A percentile compares a stretch with the other conserved stretches of the same genome.
These are phyloP conservation scores for Thelephora ganbajun DNA, from an alignment of 768 basidiomycete genomes.

Conservation along the genomic window DNA sequence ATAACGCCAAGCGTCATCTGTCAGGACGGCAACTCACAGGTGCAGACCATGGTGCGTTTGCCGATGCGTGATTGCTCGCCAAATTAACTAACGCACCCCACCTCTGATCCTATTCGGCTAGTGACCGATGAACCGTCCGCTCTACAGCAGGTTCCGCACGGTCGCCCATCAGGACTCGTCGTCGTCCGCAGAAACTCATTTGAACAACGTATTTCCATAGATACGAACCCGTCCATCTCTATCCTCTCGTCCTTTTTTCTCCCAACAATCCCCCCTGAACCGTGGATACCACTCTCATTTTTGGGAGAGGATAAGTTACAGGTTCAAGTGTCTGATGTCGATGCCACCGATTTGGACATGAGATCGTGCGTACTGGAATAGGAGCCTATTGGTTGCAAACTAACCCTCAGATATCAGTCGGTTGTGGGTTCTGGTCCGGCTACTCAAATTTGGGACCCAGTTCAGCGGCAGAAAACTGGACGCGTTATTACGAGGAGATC, in stretches of 20 bases:
- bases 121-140: too few species aligned
- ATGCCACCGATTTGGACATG: neutral
- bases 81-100: too few species aligned
- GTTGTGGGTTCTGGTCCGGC: neutral
- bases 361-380: neutral
- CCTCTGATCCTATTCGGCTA: too few species aligned
- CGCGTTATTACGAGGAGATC: neutral
- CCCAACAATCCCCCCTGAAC: neutral
- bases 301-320: neutral
- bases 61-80: too few species aligned
- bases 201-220: neutral
- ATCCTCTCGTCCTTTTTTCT: neutral
- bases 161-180: too few species aligned
- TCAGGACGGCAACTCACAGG: neutral
- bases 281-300: neutral
- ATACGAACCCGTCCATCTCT: neutral
- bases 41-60: too few species aligned
- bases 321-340: neutral
- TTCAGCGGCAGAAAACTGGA: neutral
- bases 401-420: neutral
- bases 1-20: neutral
- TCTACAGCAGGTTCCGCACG: too few species aligned
- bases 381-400: neutral
- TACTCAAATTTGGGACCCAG: neutral
- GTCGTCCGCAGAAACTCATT: too few species aligned